A percentile compares a stretch with the other conserved stretches of the same genome.
Conservation (phyloP, 352 stramenopile species). For the Globisporangium middletonii region DNA sequence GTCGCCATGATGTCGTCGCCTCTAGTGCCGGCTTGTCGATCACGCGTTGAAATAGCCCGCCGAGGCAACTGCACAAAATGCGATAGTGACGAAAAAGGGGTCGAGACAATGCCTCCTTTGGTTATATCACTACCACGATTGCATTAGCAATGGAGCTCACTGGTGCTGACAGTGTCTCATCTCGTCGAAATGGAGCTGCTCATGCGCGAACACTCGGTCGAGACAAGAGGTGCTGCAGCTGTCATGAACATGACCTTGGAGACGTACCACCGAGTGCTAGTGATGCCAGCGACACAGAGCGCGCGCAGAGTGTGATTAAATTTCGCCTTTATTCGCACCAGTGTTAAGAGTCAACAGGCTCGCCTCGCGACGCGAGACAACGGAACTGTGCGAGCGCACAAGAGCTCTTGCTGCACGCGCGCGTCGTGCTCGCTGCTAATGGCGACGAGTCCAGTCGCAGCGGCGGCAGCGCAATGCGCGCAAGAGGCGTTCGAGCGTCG, state of each 20-base stretch:
- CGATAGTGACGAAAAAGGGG: neutral
- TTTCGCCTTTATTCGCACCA: conserved; percentile 85
- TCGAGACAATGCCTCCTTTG: too few relatives aligned
- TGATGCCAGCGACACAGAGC: too few relatives aligned
- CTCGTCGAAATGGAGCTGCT: too few relatives aligned
- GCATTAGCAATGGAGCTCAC: too few relatives aligned
- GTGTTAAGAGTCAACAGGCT: conserved; percentile 49
- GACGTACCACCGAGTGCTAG: too few relatives aligned
- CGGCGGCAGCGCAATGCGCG: neutral
- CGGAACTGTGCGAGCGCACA: conserved; percentile 1
- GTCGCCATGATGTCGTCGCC: conserved; percentile 13
- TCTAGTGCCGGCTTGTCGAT: neutral
- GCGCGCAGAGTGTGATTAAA: conserved; percentile 31
- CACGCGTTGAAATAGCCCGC: neutral
- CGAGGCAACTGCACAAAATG: neutral
- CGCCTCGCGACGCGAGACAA: conserved; percentile 7
- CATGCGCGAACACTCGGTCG: too few relatives aligned
- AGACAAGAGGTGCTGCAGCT: too few relatives aligned
- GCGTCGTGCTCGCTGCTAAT: neutral
- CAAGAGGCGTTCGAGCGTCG: too few relatives aligned
- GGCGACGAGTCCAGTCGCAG: neutral
- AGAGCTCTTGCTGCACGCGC: neutral
- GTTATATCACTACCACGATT: too few relatives aligned
- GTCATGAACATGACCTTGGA: neutral
- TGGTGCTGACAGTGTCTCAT: too few relatives aligned